Evolutionary conservation across 345 rosid genomes (phyloP).

Genomic region (Geranium rotundifolium): DNA sequence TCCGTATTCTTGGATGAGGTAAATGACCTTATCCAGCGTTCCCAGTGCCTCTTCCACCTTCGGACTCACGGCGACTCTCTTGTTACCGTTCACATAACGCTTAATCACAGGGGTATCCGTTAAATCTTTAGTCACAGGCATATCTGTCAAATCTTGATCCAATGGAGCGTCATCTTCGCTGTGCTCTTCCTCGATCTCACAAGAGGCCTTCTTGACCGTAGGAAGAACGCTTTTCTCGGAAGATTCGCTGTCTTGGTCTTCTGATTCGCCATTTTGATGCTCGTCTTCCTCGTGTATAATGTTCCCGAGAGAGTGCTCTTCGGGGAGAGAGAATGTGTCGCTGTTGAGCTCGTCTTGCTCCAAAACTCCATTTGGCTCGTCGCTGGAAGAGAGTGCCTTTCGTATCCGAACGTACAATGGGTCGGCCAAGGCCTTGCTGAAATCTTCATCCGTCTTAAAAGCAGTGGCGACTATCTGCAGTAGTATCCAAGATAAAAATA

Average conservation of each 20-base stretch:
- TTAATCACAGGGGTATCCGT: not conserved
- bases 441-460: constrained; percentile 51
- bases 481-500: constrained; percentile 2
- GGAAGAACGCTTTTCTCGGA: constrained; percentile 6
- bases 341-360: constrained; percentile 16
- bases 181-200: constrained; percentile 62
- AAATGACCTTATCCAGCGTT: constrained; percentile 60
- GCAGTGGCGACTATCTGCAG: constrained; percentile 63
- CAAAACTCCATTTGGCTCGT: constrained; percentile 15
- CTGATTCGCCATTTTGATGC: constrained; percentile 10
- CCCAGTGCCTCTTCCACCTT: constrained; percentile 66
- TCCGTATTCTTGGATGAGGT: constrained; percentile 35
- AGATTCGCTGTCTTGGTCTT: constrained; percentile 10
- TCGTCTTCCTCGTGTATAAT: constrained; percentile 3
- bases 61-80: constrained; percentile 34
- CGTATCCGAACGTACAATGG: constrained; percentile 53
- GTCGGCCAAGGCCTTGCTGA: constrained; percentile 45
- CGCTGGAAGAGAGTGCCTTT: constrained; percentile 32
- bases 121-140: constrained; percentile 7
- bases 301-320: constrained; percentile 12
- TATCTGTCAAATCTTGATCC: constrained; percentile 12
- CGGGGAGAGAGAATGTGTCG: constrained; percentile 7
- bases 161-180: constrained; percentile 11
- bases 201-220: constrained; percentile 19
- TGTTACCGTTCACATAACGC: constrained; percentile 20